phyloP scores from a whole-genome alignment of 2,329 filamentous ascomycete species.

The Penicillium sp. region DNA sequence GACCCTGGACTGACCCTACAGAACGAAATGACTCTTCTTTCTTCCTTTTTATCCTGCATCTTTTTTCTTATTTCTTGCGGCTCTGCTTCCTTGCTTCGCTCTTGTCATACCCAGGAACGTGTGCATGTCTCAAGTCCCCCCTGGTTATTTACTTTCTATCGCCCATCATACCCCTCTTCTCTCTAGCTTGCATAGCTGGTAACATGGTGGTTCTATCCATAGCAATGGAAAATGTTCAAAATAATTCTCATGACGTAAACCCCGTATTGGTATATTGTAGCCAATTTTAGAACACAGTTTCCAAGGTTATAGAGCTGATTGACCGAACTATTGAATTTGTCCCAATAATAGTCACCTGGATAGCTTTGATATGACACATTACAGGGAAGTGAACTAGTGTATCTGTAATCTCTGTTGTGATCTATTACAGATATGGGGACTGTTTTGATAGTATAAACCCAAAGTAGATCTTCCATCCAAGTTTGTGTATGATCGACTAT shows the following conservation, averaged over 20 bases:
- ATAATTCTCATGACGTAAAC: neutral
- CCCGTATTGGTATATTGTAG: neutral
- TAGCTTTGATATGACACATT: neutral
- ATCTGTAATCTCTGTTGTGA: no score
- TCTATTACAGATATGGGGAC: no score
- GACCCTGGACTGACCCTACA: slow-evolving; percentile 13
- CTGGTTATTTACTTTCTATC: slow-evolving; percentile 4
- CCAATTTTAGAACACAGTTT: neutral
- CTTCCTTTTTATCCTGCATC: neutral
- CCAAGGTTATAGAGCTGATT: neutral
- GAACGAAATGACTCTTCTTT: slow-evolving; percentile 1
- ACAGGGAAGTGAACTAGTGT: neutral
- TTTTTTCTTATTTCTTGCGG: slow-evolving; percentile 2
- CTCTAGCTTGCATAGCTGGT: slow-evolving; percentile 14
- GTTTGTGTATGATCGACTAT: neutral
- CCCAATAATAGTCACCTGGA: neutral
- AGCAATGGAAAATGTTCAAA: slow-evolving; percentile 10
- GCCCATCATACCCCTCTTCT: slow-evolving; percentile 6
- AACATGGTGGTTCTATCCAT: slow-evolving; percentile 8
- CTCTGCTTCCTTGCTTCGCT: slow-evolving; percentile 13
- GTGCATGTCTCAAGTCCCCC: slow-evolving; percentile 22
- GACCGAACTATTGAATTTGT: neutral
- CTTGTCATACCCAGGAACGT: slow-evolving; percentile 20
- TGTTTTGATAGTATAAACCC: neutral
- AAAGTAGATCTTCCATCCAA: neutral